A percentile compares a stretch with the other conserved stretches of the same genome.
Evolutionary conservation across 2,329 filamentous ascomycete genomes (phyloP).

Genomic region (Whalleya microplaca): DNA sequence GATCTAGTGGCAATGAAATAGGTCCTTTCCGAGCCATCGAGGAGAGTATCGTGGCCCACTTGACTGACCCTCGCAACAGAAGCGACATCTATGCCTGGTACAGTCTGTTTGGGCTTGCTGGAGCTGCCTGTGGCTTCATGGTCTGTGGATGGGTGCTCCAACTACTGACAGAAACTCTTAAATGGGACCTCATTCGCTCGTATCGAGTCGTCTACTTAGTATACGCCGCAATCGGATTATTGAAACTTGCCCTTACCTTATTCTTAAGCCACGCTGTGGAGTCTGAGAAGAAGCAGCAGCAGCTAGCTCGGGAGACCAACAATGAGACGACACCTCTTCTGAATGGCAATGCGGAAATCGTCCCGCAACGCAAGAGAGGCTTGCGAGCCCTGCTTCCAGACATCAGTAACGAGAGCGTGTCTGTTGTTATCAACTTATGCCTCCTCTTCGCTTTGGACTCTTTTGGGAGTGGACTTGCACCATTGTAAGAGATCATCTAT

Average conservation of each 20-base stretch:
- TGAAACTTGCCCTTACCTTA: slow-evolving; percentile 59
- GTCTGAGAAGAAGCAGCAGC: slow-evolving; percentile 35
- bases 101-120: slow-evolving; percentile 59
- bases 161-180: slow-evolving; percentile 43
- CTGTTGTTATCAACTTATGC: slow-evolving; percentile 64
- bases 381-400: slow-evolving; percentile 51
- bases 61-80: slow-evolving; percentile 49
- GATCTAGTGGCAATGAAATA: slow-evolving; percentile 62
- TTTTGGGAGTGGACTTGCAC: slow-evolving; percentile 68
- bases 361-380: slow-evolving; percentile 6
- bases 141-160: slow-evolving; percentile 64
- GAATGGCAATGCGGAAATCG: slow-evolving; percentile 1
- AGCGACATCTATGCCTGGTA: slow-evolving; percentile 68
- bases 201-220: slow-evolving; percentile 53
- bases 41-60: slow-evolving; percentile 62
- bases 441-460: slow-evolving; percentile 48
- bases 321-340: slow-evolving; percentile 31
- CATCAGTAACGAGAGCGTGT: slow-evolving; percentile 47
- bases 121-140: slow-evolving; percentile 60
- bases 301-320: slow-evolving; percentile 5
- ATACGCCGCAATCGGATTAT: slow-evolving; percentile 59
- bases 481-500: slow-evolving; percentile 55
- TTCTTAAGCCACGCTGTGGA: slow-evolving; percentile 46
- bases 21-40: slow-evolving; percentile 66
- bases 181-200: slow-evolving; percentile 27